phyloP scores from a whole-genome alignment of 257 asterid genomes.

The Linaria vulgaris region DNA sequence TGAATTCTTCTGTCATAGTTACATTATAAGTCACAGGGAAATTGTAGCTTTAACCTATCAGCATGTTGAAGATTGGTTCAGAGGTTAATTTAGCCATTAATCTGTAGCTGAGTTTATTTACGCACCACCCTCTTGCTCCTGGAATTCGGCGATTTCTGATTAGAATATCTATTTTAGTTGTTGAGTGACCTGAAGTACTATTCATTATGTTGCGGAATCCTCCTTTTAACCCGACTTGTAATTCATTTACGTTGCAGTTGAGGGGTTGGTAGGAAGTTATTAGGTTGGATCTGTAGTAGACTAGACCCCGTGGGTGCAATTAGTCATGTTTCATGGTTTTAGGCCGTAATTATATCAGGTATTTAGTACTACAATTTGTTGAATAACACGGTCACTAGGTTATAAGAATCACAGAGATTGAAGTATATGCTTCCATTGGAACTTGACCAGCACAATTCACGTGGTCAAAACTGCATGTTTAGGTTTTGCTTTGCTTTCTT shows the following conservation, averaged over 20 bases:
- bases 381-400: not conserved
- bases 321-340: too few relatives aligned
- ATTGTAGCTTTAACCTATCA: not conserved
- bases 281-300: too few relatives aligned
- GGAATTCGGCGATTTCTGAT: not conserved
- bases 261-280: too few relatives aligned
- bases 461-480: constrained; percentile 5
- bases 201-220: not conserved
- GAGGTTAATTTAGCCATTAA: not conserved
- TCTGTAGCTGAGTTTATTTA: not conserved
- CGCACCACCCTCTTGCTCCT: not conserved
- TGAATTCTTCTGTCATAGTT: constrained; percentile 31
- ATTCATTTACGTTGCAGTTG: too few relatives aligned
- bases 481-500: constrained; percentile 3
- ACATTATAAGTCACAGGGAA: not conserved
- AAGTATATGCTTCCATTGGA: constrained; percentile 13
- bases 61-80: constrained; percentile 2
- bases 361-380: not conserved
- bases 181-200: not conserved
- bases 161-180: not conserved
- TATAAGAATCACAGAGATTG: not conserved
- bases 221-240: not conserved
- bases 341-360: not conserved
- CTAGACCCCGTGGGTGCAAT: too few relatives aligned
- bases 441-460: constrained; percentile 15